Evolutionary conservation across 129 eudicot genomes (phyloP), one percentile per base, ranked within the genome.

Genomic region (Arctium lappa): DNA sequence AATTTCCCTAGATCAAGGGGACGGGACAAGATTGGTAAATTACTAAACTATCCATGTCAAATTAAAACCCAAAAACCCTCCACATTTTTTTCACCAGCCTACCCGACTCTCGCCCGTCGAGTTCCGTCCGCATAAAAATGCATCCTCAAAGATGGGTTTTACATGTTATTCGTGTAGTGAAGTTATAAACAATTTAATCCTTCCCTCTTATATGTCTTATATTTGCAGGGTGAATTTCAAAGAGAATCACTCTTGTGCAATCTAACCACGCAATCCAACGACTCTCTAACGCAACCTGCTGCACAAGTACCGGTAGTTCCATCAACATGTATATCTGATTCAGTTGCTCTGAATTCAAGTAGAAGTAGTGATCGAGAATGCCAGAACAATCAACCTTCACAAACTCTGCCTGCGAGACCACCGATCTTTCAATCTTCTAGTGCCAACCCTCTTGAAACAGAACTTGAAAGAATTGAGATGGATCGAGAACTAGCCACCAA

Each of bases 401-500:
- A 48, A 77, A 69, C 37, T 50, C 69, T 56, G 27, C 65, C 85
- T 38, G 15, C 10, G 44, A 65, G 76, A 56, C 70, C 81, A 2
- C 79, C 82, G 75, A 37, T 73, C 29, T 79, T 39, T 75, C 84
- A 85, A 60, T 79, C 87, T 82, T 60, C 74, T 56, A 33, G 85
- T 65, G 37, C 34, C 15, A 76, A 66, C 50, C 91, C 94, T 65
- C 86, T 92, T 42, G 89, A 88, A 69, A 79, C 63, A 31, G 93
- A 90, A 87, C 18, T 89, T 42, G 89, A 89, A 71, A 88, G 72
- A 16, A 82, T 89, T 32, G 83, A 80, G 33, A 86, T 86, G 77
- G 84, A 76, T 37, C 85, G 42, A 70, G 89, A 80, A 30, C 80
- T 87, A 66, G 69, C 69, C 81, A 76, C 29, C 8, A 90, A 83